These are phyloP conservation scores for Ganoderma multipileum DNA, from an alignment of 1,284 basidiomycete genomes.

Conservation along the genomic window DNA sequence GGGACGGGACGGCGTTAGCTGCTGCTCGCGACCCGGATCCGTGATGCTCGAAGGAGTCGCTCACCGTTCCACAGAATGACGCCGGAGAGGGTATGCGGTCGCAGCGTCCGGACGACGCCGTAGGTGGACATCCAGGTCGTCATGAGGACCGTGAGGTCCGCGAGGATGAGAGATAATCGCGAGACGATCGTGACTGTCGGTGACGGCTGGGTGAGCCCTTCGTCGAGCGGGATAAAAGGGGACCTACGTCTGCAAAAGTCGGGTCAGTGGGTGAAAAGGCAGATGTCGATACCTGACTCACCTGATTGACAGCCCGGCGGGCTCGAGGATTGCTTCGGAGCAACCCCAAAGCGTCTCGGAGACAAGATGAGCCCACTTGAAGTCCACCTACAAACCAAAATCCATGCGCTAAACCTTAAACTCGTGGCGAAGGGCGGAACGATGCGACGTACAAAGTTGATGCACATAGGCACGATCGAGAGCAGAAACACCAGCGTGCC, in stretches of 20 bases:
- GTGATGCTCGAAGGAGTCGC: not conserved
- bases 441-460: not conserved
- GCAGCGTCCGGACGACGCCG: not conserved
- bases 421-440: not conserved
- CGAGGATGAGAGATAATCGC: not conserved
- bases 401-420: not conserved
- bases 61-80: not conserved
- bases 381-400: not conserved
- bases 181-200: not conserved
- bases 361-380: not conserved
- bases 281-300: no score
- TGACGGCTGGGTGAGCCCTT: not conserved
- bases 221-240: not conserved
- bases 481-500: not conserved
- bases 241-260: not conserved
- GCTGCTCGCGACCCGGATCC: not conserved
- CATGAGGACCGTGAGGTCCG: conserved; percentile 1
- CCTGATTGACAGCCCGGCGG: not conserved
- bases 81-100: not conserved
- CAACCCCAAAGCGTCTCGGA: not conserved
- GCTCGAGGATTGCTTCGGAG: not conserved
- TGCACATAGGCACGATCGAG: not conserved
- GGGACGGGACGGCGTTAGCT: not conserved
- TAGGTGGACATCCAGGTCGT: not conserved
- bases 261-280: no score